These are phyloP conservation scores for Haplographium delicatum DNA, from an alignment of 495 filamentous ascomycete genomes.

Conservation along the genomic window DNA sequence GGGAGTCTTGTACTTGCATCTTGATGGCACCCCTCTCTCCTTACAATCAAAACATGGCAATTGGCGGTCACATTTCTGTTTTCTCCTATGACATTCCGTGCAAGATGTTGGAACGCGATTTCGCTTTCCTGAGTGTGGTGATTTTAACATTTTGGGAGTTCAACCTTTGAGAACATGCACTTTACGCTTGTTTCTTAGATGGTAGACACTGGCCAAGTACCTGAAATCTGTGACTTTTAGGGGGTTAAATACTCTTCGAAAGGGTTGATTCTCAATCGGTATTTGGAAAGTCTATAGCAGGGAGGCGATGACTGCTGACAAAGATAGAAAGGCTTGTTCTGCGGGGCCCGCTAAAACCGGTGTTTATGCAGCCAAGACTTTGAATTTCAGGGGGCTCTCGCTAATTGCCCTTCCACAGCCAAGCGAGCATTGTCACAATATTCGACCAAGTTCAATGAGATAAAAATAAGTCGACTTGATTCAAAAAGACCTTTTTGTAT, in stretches of 20 bases:
- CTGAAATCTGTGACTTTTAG: neutral
- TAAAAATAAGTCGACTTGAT: no score
- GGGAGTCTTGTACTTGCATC: slow-evolving; percentile 5
- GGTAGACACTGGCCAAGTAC: neutral
- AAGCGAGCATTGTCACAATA: no score
- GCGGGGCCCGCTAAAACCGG: slow-evolving; percentile 1
- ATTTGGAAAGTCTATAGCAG: neutral
- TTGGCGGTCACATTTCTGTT: slow-evolving; percentile 13
- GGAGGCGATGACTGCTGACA: neutral
- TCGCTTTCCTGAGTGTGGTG: slow-evolving; percentile 2
- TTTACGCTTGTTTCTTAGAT: neutral
- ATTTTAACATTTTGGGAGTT: neutral
- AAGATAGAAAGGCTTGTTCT: neutral
- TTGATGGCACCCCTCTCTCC: neutral
- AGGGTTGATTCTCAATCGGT: neutral
- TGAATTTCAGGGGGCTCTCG: no score
- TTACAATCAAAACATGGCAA: slow-evolving; percentile 9
- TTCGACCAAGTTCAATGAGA: no score
- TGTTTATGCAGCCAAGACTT: neutral
- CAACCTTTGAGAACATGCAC: neutral
- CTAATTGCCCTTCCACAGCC: no score
- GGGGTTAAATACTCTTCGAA: neutral
- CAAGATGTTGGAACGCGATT: slow-evolving; percentile 1
- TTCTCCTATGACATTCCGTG: slow-evolving; percentile 10
- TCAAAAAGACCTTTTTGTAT: no score